phyloP scores from a whole-genome alignment of 176 grass and related monocot species.

The Pharus latifolius region DNA sequence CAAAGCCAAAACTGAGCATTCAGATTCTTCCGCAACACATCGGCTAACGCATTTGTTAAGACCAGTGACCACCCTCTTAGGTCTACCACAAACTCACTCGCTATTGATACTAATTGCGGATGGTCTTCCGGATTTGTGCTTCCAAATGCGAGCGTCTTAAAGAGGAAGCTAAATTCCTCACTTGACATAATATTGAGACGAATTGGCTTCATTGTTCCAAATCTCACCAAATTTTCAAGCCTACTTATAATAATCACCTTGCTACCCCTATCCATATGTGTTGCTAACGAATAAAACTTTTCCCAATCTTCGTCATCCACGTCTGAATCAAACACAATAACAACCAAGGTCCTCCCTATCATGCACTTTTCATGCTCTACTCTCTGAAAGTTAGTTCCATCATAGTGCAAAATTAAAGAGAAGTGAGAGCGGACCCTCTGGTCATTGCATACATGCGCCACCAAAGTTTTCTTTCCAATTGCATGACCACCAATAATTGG shows the following conservation, averaged over 20 bases:
- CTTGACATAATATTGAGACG: not conserved
- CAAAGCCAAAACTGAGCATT: not conserved
- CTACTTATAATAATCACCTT: not conserved
- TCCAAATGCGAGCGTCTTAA: not conserved
- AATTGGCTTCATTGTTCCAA: not conserved
- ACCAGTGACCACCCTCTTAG: slow-evolving; percentile 21
- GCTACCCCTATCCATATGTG: not conserved
- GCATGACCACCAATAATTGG: not conserved
- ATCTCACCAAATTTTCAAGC: not conserved
- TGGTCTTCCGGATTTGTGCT: not conserved
- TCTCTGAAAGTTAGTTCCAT: not conserved
- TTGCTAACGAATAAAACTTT: not conserved
- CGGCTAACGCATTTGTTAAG: not conserved
- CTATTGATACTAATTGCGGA: not conserved
- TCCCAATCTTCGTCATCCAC: not conserved
- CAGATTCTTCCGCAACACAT: not conserved
- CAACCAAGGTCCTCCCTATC: not conserved
- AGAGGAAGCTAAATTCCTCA: not conserved
- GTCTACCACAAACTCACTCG: no score
- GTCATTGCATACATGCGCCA: not conserved
- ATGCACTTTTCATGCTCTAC: not conserved
- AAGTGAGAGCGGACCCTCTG: not conserved
- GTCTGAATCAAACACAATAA: not conserved
- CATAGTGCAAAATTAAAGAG: not conserved
- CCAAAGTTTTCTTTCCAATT: not conserved